A percentile compares a stretch with the other conserved stretches of the same genome.
These are phyloP conservation scores for Teratosphaeriaceae sp. DNA, from an alignment of 2,329 filamentous ascomycete genomes.

Conservation along the genomic window DNA sequence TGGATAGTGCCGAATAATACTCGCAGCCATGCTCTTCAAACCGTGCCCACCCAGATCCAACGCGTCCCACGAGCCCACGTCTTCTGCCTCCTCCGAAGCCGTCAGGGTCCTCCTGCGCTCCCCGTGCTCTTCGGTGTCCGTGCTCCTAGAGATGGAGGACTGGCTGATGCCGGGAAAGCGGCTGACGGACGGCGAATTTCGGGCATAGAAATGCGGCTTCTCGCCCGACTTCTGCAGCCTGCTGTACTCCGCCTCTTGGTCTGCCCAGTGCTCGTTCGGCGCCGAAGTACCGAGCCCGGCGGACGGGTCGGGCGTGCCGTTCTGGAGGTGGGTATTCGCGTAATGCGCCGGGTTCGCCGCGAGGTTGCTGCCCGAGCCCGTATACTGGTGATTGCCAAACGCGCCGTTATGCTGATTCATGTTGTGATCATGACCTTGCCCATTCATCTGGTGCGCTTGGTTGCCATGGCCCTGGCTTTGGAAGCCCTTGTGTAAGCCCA, in stretches of 20 bases:
- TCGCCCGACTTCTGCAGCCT: slow-evolving; percentile 23
- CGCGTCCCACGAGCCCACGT: slow-evolving; percentile 69
- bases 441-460: slow-evolving; percentile 31
- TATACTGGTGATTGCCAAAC: slow-evolving; percentile 56
- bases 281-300: slow-evolving; percentile 42
- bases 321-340: slow-evolving; percentile 52
- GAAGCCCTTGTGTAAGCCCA: slow-evolving; percentile 64
- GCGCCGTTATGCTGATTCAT: slow-evolving; percentile 51
- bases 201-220: slow-evolving; percentile 64
- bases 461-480: slow-evolving; percentile 52
- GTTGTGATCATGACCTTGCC: slow-evolving; percentile 39
- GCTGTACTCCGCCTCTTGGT: slow-evolving; percentile 60
- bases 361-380: slow-evolving; percentile 54
- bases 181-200: slow-evolving; percentile 45
- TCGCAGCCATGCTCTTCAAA: slow-evolving; percentile 69
- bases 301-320: slow-evolving; percentile 53
- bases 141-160: slow-evolving; percentile 37
- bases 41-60: slow-evolving; percentile 96
- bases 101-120: slow-evolving; percentile 48
- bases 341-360: slow-evolving; percentile 60
- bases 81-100: slow-evolving; percentile 51
- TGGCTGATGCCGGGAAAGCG: slow-evolving; percentile 18
- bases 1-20: slow-evolving; percentile 72
- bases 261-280: slow-evolving; percentile 72
- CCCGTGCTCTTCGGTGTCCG: slow-evolving; percentile 48